A percentile compares a stretch with the other conserved stretches of the same genome.
These are phyloP conservation scores for Ophiostoma angusticollis DNA, from an alignment of 2,329 filamentous ascomycete species.

Conservation along the genomic window DNA sequence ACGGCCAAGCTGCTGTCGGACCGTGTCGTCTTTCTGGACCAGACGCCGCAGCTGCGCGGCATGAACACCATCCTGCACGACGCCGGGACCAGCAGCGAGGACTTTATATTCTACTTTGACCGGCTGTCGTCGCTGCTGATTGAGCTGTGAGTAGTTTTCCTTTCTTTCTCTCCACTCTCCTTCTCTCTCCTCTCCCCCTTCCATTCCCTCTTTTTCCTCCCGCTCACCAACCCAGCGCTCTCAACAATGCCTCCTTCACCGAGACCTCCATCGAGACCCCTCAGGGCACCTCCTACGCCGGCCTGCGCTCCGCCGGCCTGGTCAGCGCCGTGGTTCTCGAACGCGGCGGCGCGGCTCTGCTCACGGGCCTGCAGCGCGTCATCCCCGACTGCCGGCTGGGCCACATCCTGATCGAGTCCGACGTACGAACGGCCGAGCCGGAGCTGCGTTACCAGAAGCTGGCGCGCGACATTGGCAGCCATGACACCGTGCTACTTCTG, in stretches of 20 bases:
- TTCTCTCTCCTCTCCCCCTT: neutral
- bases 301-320: conserved; percentile 57
- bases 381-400: conserved; percentile 89
- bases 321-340: conserved; percentile 80
- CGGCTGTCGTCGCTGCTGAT: conserved; percentile 73
- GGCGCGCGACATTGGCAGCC: conserved; percentile 55
- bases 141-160: conserved; percentile 43
- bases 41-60: conserved; percentile 67
- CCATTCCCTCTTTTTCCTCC: neutral
- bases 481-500: conserved; percentile 66
- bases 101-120: conserved; percentile 98
- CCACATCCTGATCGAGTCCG: conserved; percentile 81
- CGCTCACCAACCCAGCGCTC: conserved; percentile 37
- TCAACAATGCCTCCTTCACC: conserved; percentile 64
- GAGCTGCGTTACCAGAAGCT: conserved; percentile 84
- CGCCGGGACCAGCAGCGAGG: conserved; percentile 64
- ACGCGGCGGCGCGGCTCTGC: conserved; percentile 77
- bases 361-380: conserved; percentile 76
- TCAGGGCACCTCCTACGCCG: conserved; percentile 54
- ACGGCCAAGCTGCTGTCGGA: conserved; percentile 60
- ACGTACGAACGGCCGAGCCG: conserved; percentile 72
- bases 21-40: conserved; percentile 60
- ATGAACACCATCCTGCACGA: conserved; percentile 89
- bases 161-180: neutral
- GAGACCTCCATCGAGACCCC: conserved; percentile 57